Conservation (phyloP, 2,329 filamentous ascomycete species). For the Rugonectria rugulosa region DNA sequence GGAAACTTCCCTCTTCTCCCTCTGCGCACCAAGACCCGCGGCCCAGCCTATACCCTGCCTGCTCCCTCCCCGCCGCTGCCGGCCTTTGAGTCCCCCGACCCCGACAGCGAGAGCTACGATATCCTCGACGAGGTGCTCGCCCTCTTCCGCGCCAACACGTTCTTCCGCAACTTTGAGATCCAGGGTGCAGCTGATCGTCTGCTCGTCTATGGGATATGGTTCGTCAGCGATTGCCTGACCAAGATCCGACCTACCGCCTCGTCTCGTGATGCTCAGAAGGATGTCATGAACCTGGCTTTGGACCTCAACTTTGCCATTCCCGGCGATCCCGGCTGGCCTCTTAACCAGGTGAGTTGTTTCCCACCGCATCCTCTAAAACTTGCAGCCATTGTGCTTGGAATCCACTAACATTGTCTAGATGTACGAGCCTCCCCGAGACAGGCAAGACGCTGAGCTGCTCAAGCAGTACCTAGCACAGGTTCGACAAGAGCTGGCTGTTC, state of each 20-base stretch:
- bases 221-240: constrained; percentile 86
- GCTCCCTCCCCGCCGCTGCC: constrained; percentile 64
- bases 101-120: constrained; percentile 93
- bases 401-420: constrained; percentile 58
- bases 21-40: constrained; percentile 91
- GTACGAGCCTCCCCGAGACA: constrained; percentile 86
- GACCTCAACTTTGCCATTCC: constrained; percentile 94
- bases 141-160: constrained; percentile 96
- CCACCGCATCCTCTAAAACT: too few species aligned
- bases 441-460: constrained; percentile 88
- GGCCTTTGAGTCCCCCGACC: constrained; percentile 72
- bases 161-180: constrained; percentile 99
- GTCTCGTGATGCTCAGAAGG: constrained; percentile 69
- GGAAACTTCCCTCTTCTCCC: constrained; percentile 96
- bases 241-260: constrained; percentile 82
- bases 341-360: constrained; percentile 75
- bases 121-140: constrained; percentile 92
- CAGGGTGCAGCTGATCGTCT: constrained; percentile 94
- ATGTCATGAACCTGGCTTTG: constrained; percentile 88
- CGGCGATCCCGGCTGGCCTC: constrained; percentile 88
- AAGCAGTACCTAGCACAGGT: constrained; percentile 92
- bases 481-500: constrained; percentile 84
- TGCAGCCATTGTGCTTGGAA: too few species aligned
- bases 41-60: constrained; percentile 88
- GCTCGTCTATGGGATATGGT: constrained; percentile 95